These are phyloP conservation scores for Nidula microcarpa DNA, from an alignment of 768 basidiomycete species.

Conservation along the genomic window DNA sequence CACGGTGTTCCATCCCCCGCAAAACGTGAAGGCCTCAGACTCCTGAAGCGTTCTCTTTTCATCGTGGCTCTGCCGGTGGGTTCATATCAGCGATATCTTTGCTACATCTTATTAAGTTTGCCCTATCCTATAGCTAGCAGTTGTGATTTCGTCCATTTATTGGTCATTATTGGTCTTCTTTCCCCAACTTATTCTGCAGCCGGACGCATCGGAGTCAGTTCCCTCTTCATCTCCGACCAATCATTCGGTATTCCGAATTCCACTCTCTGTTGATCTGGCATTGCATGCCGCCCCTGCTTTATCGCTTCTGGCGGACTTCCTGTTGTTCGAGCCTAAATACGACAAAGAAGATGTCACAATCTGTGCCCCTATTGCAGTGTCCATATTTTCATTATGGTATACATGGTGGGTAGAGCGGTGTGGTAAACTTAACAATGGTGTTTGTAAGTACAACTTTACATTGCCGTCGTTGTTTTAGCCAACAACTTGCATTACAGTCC, in stretches of 20 bases:
- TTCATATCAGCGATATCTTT: not conserved
- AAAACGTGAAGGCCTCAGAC: slow-evolving; percentile 27
- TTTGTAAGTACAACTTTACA: slow-evolving; percentile 42
- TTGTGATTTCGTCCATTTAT: slow-evolving; percentile 52
- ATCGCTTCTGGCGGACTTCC: slow-evolving; percentile 62
- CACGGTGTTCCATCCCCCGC: not conserved
- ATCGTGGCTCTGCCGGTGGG: slow-evolving; percentile 67
- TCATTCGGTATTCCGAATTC: slow-evolving; percentile 31
- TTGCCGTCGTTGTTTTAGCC: not conserved
- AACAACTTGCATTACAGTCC: slow-evolving; percentile 41
- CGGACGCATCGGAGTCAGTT: slow-evolving; percentile 9
- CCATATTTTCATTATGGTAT: slow-evolving; percentile 44
- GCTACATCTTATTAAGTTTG: not conserved
- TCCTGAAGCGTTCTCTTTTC: slow-evolving; percentile 52
- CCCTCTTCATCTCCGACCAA: slow-evolving; percentile 24
- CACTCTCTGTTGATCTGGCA: slow-evolving; percentile 55
- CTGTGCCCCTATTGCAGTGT: slow-evolving; percentile 23
- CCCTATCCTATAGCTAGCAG: slow-evolving; percentile 21
- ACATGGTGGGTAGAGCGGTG: slow-evolving; percentile 66
- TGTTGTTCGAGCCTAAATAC: slow-evolving; percentile 61
- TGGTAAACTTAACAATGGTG: slow-evolving; percentile 49
- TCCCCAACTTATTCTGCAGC: slow-evolving; percentile 50
- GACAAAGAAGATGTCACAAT: slow-evolving; percentile 17
- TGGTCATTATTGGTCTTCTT: slow-evolving; percentile 58
- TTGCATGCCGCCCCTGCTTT: slow-evolving; percentile 65